Conservation (phyloP, 352 stramenopile species). For the Blastocystis hominis region DNA sequence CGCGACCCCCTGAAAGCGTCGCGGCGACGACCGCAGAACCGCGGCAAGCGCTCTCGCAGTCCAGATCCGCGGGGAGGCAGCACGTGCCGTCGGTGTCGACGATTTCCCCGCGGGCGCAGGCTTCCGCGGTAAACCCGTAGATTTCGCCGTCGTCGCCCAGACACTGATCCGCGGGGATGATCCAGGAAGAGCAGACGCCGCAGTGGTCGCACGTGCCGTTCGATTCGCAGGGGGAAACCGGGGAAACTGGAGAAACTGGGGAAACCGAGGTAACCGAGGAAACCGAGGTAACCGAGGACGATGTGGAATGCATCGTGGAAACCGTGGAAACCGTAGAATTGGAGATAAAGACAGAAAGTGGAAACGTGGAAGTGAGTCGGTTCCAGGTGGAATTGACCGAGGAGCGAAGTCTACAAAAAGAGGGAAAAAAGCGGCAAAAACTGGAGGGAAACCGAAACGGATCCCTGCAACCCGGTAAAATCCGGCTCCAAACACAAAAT, state of each 20-base stretch:
- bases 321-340: neutral
- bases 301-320: neutral
- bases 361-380: neutral
- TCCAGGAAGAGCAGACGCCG: neutral
- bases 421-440: too few relatives aligned
- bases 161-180: neutral
- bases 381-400: neutral
- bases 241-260: too few relatives aligned
- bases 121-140: neutral
- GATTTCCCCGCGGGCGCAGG: neutral
- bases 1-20: too few relatives aligned
- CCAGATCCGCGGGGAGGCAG: neutral
- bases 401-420: neutral
- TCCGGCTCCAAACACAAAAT: neutral
- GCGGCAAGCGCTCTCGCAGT: neutral
- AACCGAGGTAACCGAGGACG: too few relatives aligned
- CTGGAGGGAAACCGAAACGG: neutral
- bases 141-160: neutral
- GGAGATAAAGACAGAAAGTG: neutral
- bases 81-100: neutral
- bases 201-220: neutral
- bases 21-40: neutral
- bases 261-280: too few relatives aligned
- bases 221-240: neutral
- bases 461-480: neutral